Percentiles rank a stretch among this genome's conserved stretches.
Conservation (phyloP, 1,139 yeast species). For the Diutina ranongensis region DNA sequence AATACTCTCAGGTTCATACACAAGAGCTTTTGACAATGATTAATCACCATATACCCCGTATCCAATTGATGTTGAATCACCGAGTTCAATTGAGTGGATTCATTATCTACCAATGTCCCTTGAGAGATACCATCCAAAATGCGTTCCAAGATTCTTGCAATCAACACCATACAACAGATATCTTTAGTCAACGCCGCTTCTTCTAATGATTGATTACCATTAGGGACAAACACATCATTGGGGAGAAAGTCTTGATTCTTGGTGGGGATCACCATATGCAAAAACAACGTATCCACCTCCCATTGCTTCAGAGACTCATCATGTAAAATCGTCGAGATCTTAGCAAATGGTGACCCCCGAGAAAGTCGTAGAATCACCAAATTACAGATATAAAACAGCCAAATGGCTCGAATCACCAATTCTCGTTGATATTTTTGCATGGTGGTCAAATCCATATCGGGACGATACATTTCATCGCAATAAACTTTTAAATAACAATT, state of each 20-base stretch:
- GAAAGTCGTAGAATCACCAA: constrained; percentile 22
- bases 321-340: constrained; percentile 7
- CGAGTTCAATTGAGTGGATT: not conserved
- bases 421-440: constrained; percentile 27
- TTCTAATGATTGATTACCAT: not conserved
- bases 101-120: not conserved
- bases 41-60: constrained; percentile 5
- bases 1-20: constrained; percentile 1
- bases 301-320: not conserved
- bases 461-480: constrained; percentile 9
- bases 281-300: not conserved
- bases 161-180: not conserved
- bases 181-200: not conserved
- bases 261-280: not conserved
- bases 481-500: constrained; percentile 16
- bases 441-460: not conserved
- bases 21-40: not conserved
- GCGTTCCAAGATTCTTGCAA: not conserved
- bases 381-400: constrained; percentile 28
- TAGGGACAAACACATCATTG: not conserved
- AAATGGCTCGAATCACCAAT: constrained; percentile 23
- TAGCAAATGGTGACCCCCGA: constrained; percentile 28
- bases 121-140: not conserved
- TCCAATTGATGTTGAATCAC: not conserved
- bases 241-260: not conserved